Percentiles rank a stretch among this genome's conserved stretches.
phyloP scores from a whole-genome alignment of 2,329 filamentous ascomycete species.

The Eurotiales sp. region DNA sequence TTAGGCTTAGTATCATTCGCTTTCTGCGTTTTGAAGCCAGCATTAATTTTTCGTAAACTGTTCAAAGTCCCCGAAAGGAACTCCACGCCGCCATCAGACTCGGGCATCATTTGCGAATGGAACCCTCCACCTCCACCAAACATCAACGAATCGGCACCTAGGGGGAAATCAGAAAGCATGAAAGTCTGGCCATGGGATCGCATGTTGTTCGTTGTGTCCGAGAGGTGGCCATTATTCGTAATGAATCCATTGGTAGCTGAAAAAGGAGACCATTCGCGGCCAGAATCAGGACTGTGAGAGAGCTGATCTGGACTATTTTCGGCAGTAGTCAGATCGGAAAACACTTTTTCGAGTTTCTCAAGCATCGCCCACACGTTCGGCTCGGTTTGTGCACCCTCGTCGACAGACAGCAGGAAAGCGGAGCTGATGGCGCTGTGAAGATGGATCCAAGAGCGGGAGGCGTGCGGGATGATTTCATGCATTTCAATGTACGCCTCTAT shows the following conservation, averaged over 20 bases:
- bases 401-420: constrained; percentile 44
- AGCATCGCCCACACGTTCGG: constrained; percentile 38
- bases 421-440: constrained; percentile 46
- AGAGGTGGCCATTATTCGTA: too few relatives aligned
- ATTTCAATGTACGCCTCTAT: constrained; percentile 61
- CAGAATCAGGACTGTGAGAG: constrained; percentile 5
- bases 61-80: constrained; percentile 44
- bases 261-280: constrained; percentile 4
- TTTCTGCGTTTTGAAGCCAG: constrained; percentile 28
- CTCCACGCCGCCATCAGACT: constrained; percentile 29
- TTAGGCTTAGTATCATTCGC: background rate
- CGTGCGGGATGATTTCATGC: constrained; percentile 39
- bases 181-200: constrained; percentile 2
- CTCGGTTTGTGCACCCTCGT: constrained; percentile 42
- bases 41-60: constrained; percentile 43
- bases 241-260: constrained; percentile 16
- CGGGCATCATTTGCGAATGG: constrained; percentile 1
- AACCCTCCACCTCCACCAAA: constrained; percentile 17
- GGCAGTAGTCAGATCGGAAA: constrained; percentile 38
- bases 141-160: constrained; percentile 13
- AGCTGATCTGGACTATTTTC: constrained; percentile 21
- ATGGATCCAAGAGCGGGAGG: constrained; percentile 45
- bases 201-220: background rate
- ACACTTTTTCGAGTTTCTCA: constrained; percentile 40
- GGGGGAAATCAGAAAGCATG: constrained; percentile 11